A percentile compares a stretch with the other conserved stretches of the same genome.
Conservation (phyloP, 306 rosid genomes). For the Castanea mollissima region DNA sequence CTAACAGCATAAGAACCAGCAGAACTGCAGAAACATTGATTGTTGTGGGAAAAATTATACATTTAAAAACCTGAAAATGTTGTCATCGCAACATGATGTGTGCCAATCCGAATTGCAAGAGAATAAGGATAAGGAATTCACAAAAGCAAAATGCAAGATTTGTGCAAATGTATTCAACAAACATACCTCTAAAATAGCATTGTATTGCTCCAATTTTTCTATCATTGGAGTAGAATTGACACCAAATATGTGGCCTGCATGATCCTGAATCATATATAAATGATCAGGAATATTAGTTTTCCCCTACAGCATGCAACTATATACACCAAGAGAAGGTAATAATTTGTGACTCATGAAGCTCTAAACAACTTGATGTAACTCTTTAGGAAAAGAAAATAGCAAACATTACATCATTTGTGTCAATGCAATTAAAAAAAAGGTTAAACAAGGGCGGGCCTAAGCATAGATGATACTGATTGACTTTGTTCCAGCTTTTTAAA, state of each 20-base stretch:
- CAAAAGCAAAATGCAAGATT: background rate
- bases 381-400: background rate
- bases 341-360: background rate
- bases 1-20: background rate
- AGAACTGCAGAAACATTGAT: background rate
- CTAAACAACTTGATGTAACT: background rate
- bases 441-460: background rate
- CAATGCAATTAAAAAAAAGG: background rate
- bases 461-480: background rate
- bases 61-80: background rate
- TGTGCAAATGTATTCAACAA: background rate
- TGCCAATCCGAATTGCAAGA: background rate
- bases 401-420: background rate
- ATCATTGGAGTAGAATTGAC: slow-evolving; percentile 86
- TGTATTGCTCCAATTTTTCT: slow-evolving; percentile 90
- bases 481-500: background rate
- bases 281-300: slow-evolving; percentile 14
- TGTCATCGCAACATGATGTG: background rate
- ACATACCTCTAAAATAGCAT: slow-evolving; percentile 63
- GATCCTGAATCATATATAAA: slow-evolving; percentile 59
- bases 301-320: background rate
- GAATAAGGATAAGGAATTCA: slow-evolving; percentile 10
- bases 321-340: background rate
- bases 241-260: slow-evolving; percentile 97
- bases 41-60: background rate